Percentiles rank a stretch among this genome's conserved stretches.
phyloP scores from a whole-genome alignment of 441 rosid genomes.

The Populus hybrid region DNA sequence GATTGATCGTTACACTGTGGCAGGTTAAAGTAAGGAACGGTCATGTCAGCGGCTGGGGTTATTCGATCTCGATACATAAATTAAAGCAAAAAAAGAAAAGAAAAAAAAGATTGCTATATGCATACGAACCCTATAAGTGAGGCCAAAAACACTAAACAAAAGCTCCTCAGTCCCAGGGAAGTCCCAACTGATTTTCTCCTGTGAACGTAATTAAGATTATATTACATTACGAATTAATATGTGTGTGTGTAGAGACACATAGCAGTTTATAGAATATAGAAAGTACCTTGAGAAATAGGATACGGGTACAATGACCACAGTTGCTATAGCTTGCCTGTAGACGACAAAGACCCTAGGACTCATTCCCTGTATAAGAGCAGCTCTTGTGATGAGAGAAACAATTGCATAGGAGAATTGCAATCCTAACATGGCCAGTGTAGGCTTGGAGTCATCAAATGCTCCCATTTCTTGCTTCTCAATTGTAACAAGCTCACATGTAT shows the following conservation, averaged over 20 bases:
- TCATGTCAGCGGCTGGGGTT: too few species aligned
- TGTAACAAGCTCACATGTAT: too few species aligned
- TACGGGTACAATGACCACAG: conserved; percentile 39
- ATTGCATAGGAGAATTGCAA: conserved; percentile 44
- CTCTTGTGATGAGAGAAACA: conserved; percentile 37
- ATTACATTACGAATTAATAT: not conserved
- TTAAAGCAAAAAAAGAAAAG: not conserved
- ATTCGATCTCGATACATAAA: not conserved
- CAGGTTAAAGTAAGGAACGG: not conserved
- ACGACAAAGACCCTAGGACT: conserved; percentile 48
- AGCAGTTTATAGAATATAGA: not conserved
- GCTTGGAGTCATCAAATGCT: conserved; percentile 30
- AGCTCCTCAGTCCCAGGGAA: conserved; percentile 39
- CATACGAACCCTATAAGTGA: conserved; percentile 48
- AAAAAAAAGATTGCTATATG: not conserved
- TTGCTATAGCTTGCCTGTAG: conserved; percentile 52
- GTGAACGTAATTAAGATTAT: not conserved
- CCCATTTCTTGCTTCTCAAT: conserved; percentile 17
- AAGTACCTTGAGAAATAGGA: conserved; percentile 34
- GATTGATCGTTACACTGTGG: conserved; percentile 44
- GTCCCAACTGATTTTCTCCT: conserved; percentile 21
- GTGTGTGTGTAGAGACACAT: not conserved
- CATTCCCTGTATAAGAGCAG: conserved; percentile 45
- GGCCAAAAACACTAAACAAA: conserved; percentile 40
- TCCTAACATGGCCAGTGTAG: conserved; percentile 43